Evolutionary conservation across 228 moss, liverwort and hornwort genomes (phyloP), one percentile per base, ranked within the genome.

Genomic region (Sphagnum magellanicum): DNA sequence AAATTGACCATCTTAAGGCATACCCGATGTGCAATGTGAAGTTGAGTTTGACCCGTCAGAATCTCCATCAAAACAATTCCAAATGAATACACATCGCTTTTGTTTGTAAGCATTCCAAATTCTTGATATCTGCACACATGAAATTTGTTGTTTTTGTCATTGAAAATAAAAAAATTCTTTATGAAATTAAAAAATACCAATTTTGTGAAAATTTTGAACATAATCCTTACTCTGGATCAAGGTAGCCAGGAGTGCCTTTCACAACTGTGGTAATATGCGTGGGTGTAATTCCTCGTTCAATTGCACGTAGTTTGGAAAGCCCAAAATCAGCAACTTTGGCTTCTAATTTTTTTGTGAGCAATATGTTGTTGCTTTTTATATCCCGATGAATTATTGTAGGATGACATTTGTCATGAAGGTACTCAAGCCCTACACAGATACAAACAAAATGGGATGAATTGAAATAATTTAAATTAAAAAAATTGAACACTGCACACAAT

Each of bases 171-270:
- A 12, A 48, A 12, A 49, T 5, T 6, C 0, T 11, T 32, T 32
- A 3, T 32, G 32, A 46, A 16, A 16, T 9, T 4, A 16, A 8
- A 5, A 10, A 50, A 17, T 9, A 50, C 57, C 32, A 32, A 2
- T 32, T 32, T 32, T 32, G 3, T 32, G 32, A 32, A 32, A 32
- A 32, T 0, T 0, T 32, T 32, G 32, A 3, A 32, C 32, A n/a
- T 11, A 68, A 16, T 1, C 51, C 88, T 81, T 79, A 90, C 90
- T 88, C 81, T 53, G 83, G 85, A 67, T 85, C 85, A 17, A 91
- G 87, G 72, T 89, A 89, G 8, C 89, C 83, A 17, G 89, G 81
- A 63, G 92, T 92, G 53, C 92, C 92, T 75, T 87, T 92, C 51
- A 92, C 89, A 15, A 83, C 75, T 17, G 92, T 92, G 6, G 89